These are phyloP conservation scores for Epichloe brachyelytri DNA, from an alignment of 2,329 filamentous ascomycete genomes.

Conservation along the genomic window DNA sequence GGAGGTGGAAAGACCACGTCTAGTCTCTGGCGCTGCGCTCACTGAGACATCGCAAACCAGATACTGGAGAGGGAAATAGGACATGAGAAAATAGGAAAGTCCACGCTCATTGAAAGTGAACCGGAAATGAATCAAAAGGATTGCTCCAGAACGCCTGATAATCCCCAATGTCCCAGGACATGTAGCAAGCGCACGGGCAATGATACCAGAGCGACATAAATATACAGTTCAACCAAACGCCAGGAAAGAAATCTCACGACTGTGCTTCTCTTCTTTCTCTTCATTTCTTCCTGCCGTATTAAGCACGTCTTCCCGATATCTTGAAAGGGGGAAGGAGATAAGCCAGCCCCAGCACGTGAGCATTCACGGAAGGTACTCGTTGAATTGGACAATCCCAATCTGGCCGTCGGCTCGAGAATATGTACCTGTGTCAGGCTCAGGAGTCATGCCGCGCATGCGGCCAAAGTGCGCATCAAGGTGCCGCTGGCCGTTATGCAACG, in stretches of 20 bases:
- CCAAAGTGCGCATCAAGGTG: conserved; percentile 21
- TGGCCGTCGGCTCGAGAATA: conserved; percentile 25
- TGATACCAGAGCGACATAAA: background rate
- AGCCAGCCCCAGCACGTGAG: background rate
- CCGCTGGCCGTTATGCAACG: conserved; percentile 25
- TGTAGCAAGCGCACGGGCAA: background rate
- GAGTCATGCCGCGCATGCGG: conserved; percentile 12
- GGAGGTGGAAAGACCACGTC: no score
- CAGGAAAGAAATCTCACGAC: background rate
- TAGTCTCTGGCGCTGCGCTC: background rate
- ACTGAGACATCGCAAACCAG: background rate
- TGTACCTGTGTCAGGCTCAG: conserved; percentile 18
- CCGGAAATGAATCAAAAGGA: background rate
- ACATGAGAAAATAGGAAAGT: background rate
- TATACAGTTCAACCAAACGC: background rate
- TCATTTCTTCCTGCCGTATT: no score
- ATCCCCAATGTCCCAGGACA: background rate
- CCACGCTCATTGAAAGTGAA: no score
- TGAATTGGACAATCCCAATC: conserved; percentile 18
- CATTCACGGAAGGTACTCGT: conserved; percentile 12
- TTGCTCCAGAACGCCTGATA: background rate
- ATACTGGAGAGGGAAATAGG: background rate
- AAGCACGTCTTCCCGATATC: no score
- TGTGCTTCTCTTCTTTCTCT: background rate
- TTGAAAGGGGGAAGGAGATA: background rate